phyloP scores from a whole-genome alignment of 768 basidiomycete species.

The Pleurotus cornucopiae region DNA sequence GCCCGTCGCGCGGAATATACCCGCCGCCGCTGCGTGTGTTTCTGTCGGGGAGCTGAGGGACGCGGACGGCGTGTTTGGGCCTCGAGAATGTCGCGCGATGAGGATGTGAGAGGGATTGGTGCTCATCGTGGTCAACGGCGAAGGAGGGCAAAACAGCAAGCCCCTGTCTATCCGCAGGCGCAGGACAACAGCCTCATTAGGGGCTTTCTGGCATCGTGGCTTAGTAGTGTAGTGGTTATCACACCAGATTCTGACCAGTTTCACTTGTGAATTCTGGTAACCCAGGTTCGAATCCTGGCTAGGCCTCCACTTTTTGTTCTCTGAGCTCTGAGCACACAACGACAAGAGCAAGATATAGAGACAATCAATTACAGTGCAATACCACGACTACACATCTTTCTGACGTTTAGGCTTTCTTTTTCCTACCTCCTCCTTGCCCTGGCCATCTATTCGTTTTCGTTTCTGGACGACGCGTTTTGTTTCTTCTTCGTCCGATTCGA shows the following conservation, averaged over 20 bases:
- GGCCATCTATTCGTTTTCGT: neutral
- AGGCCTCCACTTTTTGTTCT: slow-evolving; percentile 21
- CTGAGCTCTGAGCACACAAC: too few species aligned
- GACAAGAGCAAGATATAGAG: neutral
- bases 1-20: slow-evolving; percentile 77
- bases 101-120: slow-evolving; percentile 86
- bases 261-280: slow-evolving; percentile 25
- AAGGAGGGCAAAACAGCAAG: neutral
- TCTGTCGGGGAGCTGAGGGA: slow-evolving; percentile 82
- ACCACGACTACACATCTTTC: slow-evolving; percentile 9
- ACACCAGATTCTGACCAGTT: slow-evolving; percentile 33
- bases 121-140: slow-evolving; percentile 33
- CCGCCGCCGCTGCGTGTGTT: slow-evolving; percentile 83
- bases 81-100: slow-evolving; percentile 81
- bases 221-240: slow-evolving; percentile 38
- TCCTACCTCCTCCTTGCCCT: slow-evolving; percentile 17
- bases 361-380: neutral
- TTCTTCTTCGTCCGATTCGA: slow-evolving; percentile 16
- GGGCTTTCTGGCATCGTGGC: slow-evolving; percentile 10
- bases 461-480: neutral
- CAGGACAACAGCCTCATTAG: too few species aligned
- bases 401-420: slow-evolving; percentile 7
- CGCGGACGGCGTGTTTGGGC: slow-evolving; percentile 71
- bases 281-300: slow-evolving; percentile 46
- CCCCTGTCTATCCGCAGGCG: too few species aligned